Percentiles rank a stretch among this genome's conserved stretches.
phyloP scores from a whole-genome alignment of 1,139 yeast species.

The Meyerozyma sp. region DNA sequence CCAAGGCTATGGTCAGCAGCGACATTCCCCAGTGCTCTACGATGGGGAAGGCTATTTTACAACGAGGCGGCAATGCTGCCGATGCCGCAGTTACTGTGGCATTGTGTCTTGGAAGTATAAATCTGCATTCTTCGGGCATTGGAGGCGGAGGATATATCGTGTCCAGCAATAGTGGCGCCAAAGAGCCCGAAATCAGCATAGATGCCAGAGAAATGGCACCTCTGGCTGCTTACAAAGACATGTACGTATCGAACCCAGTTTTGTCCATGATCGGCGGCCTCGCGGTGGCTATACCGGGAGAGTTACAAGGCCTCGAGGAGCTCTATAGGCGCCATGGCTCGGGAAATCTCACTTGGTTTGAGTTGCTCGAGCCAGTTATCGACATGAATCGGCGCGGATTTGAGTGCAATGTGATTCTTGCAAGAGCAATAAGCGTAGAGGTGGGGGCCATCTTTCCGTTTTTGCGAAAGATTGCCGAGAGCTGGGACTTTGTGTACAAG shows the following conservation, averaged over 20 bases:
- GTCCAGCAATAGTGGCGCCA: constrained; percentile 30
- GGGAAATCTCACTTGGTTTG: constrained; percentile 67
- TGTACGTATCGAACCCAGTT: constrained; percentile 48
- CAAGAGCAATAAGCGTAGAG: constrained; percentile 20
- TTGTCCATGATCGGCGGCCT: constrained; percentile 73
- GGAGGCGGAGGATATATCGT: constrained; percentile 90
- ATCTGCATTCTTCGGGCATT: constrained; percentile 81
- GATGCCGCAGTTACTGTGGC: constrained; percentile 92
- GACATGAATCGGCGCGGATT: constrained; percentile 67
- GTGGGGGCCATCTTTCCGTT: constrained; percentile 21
- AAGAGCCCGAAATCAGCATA: constrained; percentile 49
- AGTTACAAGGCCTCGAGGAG: constrained; percentile 69
- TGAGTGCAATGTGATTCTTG: constrained; percentile 46
- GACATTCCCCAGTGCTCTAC: constrained; percentile 71
- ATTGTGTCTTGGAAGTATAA: constrained; percentile 78
- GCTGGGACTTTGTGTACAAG: constrained; percentile 55
- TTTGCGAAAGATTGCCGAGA: constrained; percentile 23
- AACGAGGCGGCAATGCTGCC: constrained; percentile 73
- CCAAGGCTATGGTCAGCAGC: constrained; percentile 66
- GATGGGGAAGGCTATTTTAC: constrained; percentile 58
- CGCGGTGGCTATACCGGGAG: constrained; percentile 88
- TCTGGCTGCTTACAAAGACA: constrained; percentile 47
- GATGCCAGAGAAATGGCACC: constrained; percentile 95
- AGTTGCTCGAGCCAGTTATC: constrained; percentile 71
- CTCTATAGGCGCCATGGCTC: constrained; percentile 60